Percentiles rank a stretch among this genome's conserved stretches.
These are phyloP conservation scores for Penicillium thymicola DNA, from an alignment of 2,329 filamentous ascomycete genomes.

Conservation along the genomic window DNA sequence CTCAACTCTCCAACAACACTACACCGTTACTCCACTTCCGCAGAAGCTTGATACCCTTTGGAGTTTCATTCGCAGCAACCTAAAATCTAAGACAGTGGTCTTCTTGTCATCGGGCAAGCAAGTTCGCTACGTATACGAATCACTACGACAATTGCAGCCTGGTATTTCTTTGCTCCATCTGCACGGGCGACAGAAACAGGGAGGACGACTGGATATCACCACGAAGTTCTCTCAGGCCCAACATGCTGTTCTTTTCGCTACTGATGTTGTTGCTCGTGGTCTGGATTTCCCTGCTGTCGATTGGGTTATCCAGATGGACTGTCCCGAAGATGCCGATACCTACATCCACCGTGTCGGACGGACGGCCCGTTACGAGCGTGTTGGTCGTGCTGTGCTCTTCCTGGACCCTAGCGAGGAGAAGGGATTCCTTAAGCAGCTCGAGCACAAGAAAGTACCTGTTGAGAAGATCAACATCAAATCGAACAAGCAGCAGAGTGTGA, in stretches of 20 bases:
- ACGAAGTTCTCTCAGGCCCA: constrained; percentile 76
- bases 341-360: constrained; percentile 96
- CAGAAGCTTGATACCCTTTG: constrained; percentile 91
- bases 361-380: constrained; percentile 87
- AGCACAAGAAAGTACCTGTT: constrained; percentile 86
- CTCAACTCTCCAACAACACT: constrained; percentile 81
- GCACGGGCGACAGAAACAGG: constrained; percentile 90
- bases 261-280: constrained; percentile 89
- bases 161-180: constrained; percentile 91
- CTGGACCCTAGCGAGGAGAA: constrained; percentile 87
- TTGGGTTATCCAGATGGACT: constrained; percentile 98
- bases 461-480: constrained; percentile 80
- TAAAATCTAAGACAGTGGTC: constrained; percentile 92
- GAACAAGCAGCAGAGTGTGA: constrained; percentile 84
- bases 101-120: constrained; percentile 96
- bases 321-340: constrained; percentile 92
- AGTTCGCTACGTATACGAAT: constrained; percentile 92
- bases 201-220: constrained; percentile 82
- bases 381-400: constrained; percentile 85
- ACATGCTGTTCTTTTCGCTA: constrained; percentile 86
- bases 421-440: constrained; percentile 81
- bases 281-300: constrained; percentile 96
- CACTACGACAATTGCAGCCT: constrained; percentile 87
- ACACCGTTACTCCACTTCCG: constrained; percentile 76
- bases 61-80: constrained; percentile 85